A percentile compares a stretch with the other conserved stretches of the same genome.
phyloP scores from a whole-genome alignment of 768 basidiomycete species.

The Auricularia sp. region DNA sequence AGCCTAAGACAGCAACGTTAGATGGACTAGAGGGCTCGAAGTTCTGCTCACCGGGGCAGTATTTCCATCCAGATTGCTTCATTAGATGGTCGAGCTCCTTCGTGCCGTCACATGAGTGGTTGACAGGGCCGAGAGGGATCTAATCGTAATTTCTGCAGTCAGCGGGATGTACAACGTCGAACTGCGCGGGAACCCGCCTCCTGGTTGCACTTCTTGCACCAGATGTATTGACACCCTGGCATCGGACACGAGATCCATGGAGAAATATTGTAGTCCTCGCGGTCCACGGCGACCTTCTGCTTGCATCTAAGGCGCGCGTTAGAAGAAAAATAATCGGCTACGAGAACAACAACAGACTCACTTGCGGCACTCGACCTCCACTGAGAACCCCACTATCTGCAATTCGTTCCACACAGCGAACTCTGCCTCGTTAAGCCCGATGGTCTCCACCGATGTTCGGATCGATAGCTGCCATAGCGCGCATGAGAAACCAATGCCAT shows the following conservation, averaged over 20 bases:
- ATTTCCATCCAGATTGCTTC: conserved; percentile 49
- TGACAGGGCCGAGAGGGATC: background rate
- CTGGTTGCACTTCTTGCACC: conserved; percentile 56
- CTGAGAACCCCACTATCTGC: conserved; percentile 34
- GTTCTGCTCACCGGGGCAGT: conserved; percentile 42
- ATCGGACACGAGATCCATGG: conserved; percentile 41
- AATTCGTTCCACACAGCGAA: conserved; percentile 36
- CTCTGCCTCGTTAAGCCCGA: conserved; percentile 37
- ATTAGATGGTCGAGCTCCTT: conserved; percentile 45
- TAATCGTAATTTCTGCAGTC: background rate
- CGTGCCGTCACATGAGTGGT: conserved; percentile 45
- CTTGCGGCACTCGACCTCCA: conserved; percentile 42
- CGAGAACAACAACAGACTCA: conserved; percentile 17
- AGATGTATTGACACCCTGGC: conserved; percentile 36
- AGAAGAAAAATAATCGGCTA: background rate
- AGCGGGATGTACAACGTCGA: conserved; percentile 29
- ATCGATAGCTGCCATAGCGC: conserved; percentile 22
- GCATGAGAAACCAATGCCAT: background rate
- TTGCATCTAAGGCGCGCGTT: conserved; percentile 33
- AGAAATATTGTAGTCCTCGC: conserved; percentile 32
- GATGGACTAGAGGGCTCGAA: background rate
- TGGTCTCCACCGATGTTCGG: conserved; percentile 27
- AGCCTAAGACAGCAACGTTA: conserved; percentile 21
- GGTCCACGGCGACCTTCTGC: conserved; percentile 40
- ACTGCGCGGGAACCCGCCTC: conserved; percentile 21